Percentiles rank a stretch among this genome's conserved stretches.
These are phyloP conservation scores for Naganishia vaughanmartiniae DNA, from an alignment of 768 basidiomycete genomes.

Conservation along the genomic window DNA sequence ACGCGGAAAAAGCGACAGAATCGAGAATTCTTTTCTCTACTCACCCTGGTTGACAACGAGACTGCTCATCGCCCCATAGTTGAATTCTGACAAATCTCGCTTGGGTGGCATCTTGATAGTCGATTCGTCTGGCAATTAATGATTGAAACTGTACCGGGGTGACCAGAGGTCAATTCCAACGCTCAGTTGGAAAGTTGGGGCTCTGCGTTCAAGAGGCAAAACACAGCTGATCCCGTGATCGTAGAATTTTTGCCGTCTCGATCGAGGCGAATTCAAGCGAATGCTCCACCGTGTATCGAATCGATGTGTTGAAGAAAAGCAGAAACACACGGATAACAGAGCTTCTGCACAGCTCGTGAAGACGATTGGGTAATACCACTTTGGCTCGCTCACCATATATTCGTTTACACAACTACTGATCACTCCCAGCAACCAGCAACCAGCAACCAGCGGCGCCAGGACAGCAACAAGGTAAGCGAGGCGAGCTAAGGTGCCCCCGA, in stretches of 20 bases:
- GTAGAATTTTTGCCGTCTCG: background rate
- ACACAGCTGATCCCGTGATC: background rate
- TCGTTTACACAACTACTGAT: background rate
- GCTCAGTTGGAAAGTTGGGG: background rate
- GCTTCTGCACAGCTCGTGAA: background rate
- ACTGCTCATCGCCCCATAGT: slow-evolving; percentile 92
- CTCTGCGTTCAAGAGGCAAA: background rate
- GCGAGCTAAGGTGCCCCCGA: background rate
- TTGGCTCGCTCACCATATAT: background rate
- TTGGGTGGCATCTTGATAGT: slow-evolving; percentile 54
- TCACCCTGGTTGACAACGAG: slow-evolving; percentile 81
- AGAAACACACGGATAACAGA: background rate
- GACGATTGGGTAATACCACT: background rate
- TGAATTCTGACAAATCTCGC: slow-evolving; percentile 84
- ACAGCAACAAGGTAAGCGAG: no score
- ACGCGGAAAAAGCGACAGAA: slow-evolving; percentile 4
- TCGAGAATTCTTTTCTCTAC: slow-evolving; percentile 23
- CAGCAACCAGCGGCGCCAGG: no score
- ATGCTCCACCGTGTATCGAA: background rate
- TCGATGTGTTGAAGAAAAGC: background rate
- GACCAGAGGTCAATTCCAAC: slow-evolving; percentile 19
- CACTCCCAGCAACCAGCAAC: background rate
- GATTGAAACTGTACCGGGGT: slow-evolving; percentile 1
- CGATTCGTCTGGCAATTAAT: background rate
- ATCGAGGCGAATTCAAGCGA: background rate